These are phyloP conservation scores for Cornus controversa DNA, from an alignment of 148 eudicot genomes.

Conservation along the genomic window DNA sequence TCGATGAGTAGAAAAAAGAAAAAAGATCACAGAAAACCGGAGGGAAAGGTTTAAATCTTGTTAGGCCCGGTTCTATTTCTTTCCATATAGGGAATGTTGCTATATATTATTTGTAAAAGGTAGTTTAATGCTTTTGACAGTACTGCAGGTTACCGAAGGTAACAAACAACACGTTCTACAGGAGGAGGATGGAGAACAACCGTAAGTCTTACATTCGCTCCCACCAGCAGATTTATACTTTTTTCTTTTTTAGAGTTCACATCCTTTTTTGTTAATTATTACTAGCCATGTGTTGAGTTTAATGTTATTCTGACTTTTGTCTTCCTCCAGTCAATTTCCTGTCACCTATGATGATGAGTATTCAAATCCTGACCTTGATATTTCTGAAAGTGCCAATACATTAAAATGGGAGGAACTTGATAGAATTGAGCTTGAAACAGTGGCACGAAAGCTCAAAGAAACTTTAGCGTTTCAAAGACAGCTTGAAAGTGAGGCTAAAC, in stretches of 20 bases:
- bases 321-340: conserved; percentile 42
- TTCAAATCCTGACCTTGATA: conserved; percentile 31
- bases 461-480: conserved; percentile 54
- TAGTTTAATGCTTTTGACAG: background rate
- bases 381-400: conserved; percentile 31
- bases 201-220: conserved; percentile 37
- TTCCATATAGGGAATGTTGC: too few relatives aligned
- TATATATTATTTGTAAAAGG: background rate
- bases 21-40: conserved; percentile 48
- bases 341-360: conserved; percentile 35
- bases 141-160: conserved; percentile 48
- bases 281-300: background rate
- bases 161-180: conserved; percentile 20
- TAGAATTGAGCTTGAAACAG: conserved; percentile 66
- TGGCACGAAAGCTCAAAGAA: conserved; percentile 77
- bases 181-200: conserved; percentile 36
- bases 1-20: conserved; percentile 62
- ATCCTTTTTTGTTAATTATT: too few relatives aligned
- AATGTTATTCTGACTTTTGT: background rate
- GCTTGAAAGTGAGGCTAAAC: conserved; percentile 51
- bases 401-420: conserved; percentile 49
- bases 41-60: conserved; percentile 47
- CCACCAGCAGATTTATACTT: background rate
- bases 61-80: background rate
- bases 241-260: too few relatives aligned